Evolutionary conservation across 2,329 filamentous ascomycete species (phyloP).

Genomic region (Thelonectria rubi): DNA sequence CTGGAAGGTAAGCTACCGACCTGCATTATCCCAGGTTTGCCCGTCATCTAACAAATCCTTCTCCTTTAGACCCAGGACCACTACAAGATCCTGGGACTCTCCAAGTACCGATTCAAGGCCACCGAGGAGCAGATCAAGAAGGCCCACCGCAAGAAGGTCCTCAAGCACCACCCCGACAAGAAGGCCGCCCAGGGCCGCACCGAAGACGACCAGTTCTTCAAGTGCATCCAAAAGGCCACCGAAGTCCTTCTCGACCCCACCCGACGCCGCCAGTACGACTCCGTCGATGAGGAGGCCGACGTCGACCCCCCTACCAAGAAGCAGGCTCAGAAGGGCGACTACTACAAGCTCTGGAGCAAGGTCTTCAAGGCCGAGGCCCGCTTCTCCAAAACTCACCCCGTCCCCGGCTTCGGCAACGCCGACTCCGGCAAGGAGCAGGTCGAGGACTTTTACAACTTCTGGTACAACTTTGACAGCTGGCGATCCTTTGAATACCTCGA

Average conservation of each 20-base stretch:
- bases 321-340: conserved; percentile 84
- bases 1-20: conserved; percentile 80
- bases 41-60: background rate
- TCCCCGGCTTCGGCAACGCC: conserved; percentile 85
- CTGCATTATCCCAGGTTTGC: background rate
- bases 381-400: conserved; percentile 91
- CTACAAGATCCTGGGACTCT: conserved; percentile 93
- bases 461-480: conserved; percentile 99
- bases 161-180: conserved; percentile 99
- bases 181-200: conserved; percentile 87
- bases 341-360: conserved; percentile 91
- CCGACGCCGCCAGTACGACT: conserved; percentile 95
- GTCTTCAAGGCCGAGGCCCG: conserved; percentile 93
- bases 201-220: conserved; percentile 99
- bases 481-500: conserved; percentile 97
- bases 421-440: conserved; percentile 89
- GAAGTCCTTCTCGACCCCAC: conserved; percentile 92
- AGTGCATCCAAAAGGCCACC: conserved; percentile 98
- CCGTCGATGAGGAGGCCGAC: conserved; percentile 92
- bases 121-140: conserved; percentile 99
- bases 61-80: conserved; percentile 83
- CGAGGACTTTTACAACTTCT: conserved; percentile 98
- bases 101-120: conserved; percentile 90
- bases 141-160: conserved; percentile 98
- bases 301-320: conserved; percentile 95